Conservation (phyloP, 2,329 filamentous ascomycete genomes). For the Falciphora oryzae region DNA sequence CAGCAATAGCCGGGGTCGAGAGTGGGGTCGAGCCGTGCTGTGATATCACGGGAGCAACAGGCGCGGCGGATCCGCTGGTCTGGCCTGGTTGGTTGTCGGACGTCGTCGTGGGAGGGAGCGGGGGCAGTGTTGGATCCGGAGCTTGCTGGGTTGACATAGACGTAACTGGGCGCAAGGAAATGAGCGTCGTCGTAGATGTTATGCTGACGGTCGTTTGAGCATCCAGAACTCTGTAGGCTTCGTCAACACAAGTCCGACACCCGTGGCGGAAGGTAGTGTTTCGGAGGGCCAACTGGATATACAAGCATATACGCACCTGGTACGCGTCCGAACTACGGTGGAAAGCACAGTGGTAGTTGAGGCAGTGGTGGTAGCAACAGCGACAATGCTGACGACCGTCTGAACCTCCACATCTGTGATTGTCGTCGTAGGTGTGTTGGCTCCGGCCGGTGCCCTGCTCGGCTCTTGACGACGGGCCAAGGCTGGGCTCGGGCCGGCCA, state of each 20-base stretch:
- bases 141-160: conserved; percentile 14
- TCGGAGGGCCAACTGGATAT: neutral
- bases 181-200: conserved; percentile 17
- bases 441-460: neutral
- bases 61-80: conserved; percentile 7
- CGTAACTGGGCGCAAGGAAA: conserved; percentile 14
- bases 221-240: conserved; percentile 12
- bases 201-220: conserved; percentile 16
- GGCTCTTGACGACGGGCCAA: conserved; percentile 5
- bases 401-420: neutral
- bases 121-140: conserved; percentile 6
- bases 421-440: neutral
- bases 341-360: conserved; percentile 1
- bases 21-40: conserved; percentile 7
- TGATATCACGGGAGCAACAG: neutral
- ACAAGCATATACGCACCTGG: conserved; percentile 10
- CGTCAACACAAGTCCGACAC: neutral
- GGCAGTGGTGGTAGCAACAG: conserved; percentile 5
- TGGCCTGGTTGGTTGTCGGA: conserved; percentile 4
- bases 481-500: neutral
- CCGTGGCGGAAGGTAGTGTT: neutral
- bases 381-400: neutral
- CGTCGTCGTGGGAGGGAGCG: neutral
- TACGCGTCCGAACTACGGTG: conserved; percentile 14
- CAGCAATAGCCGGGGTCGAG: conserved; percentile 15